phyloP scores from a whole-genome alignment of 768 basidiomycete species.

The Kockovaella imperatae region DNA sequence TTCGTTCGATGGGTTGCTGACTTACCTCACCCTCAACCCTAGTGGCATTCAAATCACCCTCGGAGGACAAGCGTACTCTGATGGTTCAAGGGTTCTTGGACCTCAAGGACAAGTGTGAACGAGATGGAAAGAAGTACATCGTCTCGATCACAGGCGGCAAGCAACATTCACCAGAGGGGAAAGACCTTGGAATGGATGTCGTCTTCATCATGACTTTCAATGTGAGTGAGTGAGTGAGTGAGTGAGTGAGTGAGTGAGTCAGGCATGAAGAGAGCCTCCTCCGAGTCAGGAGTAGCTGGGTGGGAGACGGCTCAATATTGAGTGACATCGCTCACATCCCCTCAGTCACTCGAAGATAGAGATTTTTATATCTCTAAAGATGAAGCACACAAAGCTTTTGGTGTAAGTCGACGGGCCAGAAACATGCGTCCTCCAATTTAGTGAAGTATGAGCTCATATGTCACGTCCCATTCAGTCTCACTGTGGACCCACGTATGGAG shows the following conservation, averaged over 20 bases:
- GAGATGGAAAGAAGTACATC: conserved; percentile 20
- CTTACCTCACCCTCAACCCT: too few species aligned
- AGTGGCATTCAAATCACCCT: too few species aligned
- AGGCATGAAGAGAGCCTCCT: too few species aligned
- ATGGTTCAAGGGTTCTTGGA: conserved; percentile 29
- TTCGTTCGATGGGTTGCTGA: too few species aligned
- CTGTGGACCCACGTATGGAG: too few species aligned
- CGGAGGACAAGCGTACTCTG: too few species aligned
- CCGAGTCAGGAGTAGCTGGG: too few species aligned
- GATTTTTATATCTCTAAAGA: conserved; percentile 35
- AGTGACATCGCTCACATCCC: neutral
- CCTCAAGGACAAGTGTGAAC: conserved; percentile 22
- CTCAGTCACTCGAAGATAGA: conserved; percentile 15
- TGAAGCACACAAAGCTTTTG: conserved; percentile 34
- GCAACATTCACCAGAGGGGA: conserved; percentile 30
- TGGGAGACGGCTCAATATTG: neutral
- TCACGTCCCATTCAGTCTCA: too few species aligned
- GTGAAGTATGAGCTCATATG: too few species aligned
- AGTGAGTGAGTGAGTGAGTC: too few species aligned
- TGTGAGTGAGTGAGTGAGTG: conserved; percentile 18
- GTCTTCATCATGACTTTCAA: conserved; percentile 35
- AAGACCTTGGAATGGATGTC: conserved; percentile 28
- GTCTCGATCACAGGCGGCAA: conserved; percentile 29
- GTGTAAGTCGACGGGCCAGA: too few species aligned
- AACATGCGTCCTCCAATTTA: too few species aligned